Conservation (phyloP, 108 stramenopile species). For the Aurantiochytrium sp. region DNA sequence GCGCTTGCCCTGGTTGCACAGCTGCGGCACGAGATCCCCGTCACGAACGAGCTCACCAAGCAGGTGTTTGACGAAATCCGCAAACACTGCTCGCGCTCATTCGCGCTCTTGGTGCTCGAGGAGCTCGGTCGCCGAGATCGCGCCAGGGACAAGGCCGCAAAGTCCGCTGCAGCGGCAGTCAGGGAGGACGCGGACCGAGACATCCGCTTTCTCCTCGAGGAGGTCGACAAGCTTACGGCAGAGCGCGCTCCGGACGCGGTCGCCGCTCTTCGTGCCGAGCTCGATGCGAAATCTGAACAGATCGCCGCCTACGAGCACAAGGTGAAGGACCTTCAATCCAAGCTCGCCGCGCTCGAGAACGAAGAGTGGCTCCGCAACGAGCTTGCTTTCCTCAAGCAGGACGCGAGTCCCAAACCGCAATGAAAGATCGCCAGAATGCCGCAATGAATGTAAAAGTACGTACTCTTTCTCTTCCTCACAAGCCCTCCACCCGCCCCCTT, state of each 20-base stretch:
- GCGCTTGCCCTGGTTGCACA: neutral
- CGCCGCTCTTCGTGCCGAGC: neutral
- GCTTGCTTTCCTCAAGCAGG: neutral
- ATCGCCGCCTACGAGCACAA: neutral
- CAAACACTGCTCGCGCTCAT: neutral
- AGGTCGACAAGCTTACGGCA: neutral
- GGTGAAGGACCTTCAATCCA: neutral
- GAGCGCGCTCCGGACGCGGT: neutral
- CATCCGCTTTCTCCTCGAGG: neutral
- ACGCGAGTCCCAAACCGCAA: too few species aligned
- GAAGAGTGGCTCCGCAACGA: constrained; percentile 3
- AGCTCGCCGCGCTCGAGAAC: neutral
- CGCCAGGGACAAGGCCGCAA: neutral
- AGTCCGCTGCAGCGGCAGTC: neutral
- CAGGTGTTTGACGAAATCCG: neutral
- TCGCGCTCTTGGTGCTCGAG: neutral
- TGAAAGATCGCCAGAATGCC: too few species aligned
- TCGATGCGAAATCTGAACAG: neutral
- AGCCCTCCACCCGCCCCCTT: too few species aligned
- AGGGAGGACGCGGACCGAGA: neutral
- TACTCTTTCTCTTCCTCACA: too few species aligned
- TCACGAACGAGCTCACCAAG: neutral
- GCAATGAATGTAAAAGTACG: too few species aligned
- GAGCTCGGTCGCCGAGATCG: neutral
- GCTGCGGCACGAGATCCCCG: neutral